These are phyloP conservation scores for Lophiostoma macrostomum DNA, from an alignment of 495 filamentous ascomycete genomes.

Conservation along the genomic window DNA sequence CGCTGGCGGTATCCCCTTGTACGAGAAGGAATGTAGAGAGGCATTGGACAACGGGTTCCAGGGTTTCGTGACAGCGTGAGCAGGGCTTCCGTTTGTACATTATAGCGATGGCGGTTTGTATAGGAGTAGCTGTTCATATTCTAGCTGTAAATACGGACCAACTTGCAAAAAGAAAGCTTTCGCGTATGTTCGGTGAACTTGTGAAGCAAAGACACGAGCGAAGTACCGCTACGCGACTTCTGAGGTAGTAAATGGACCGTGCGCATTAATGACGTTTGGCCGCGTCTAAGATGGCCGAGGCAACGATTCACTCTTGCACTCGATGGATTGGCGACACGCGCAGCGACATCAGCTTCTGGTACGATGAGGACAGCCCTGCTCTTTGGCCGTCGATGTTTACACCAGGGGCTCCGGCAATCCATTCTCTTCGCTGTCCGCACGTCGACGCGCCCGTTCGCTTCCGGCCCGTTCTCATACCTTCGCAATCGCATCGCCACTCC, in stretches of 20 bases:
- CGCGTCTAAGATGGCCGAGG: not conserved
- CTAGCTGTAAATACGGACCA: no score
- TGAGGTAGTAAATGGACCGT: not conserved
- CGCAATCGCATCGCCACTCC: slow-evolving; percentile 19
- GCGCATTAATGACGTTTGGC: slow-evolving; percentile 16
- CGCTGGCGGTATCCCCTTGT: slow-evolving; percentile 42
- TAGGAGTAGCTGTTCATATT: no score
- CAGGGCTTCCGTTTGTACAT: not conserved
- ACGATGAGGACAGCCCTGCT: slow-evolving; percentile 55
- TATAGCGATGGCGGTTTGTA: no score
- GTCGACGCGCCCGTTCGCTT: slow-evolving; percentile 32
- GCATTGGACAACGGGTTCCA: slow-evolving; percentile 34
- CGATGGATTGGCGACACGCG: slow-evolving; percentile 12
- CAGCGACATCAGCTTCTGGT: not conserved
- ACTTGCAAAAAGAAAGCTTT: no score
- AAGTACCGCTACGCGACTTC: not conserved
- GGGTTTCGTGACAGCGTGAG: slow-evolving; percentile 31
- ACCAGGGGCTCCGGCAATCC: slow-evolving; percentile 34
- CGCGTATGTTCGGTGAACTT: no score
- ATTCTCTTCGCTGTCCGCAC: slow-evolving; percentile 35
- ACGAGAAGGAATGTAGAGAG: slow-evolving; percentile 38
- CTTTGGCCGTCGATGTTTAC: slow-evolving; percentile 54
- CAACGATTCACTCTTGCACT: not conserved
- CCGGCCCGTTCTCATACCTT: slow-evolving; percentile 3
- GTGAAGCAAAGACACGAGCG: no score